Conservation (phyloP, 352 stramenopile species). For the Pythium apleroticum region DNA sequence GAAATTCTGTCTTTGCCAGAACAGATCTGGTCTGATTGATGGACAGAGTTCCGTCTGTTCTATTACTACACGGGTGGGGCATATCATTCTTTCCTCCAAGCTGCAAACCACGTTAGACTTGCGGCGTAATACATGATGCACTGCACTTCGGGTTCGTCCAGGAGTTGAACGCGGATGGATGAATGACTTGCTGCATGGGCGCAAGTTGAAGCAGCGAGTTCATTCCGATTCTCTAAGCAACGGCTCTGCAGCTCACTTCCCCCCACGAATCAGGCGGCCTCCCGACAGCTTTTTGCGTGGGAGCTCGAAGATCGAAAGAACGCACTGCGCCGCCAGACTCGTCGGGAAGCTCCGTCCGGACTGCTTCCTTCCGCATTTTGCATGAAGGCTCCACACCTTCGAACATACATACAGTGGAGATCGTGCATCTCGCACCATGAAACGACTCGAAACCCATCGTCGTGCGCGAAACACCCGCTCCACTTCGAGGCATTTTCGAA, state of each 20-base stretch:
- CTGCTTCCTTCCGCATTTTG: background rate
- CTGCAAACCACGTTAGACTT: too few species aligned
- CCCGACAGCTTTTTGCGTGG: background rate
- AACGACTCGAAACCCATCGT: slow-evolving; percentile 3
- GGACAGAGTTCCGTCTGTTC: background rate
- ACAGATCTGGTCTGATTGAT: slow-evolving; percentile 1
- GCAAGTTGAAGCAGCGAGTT: slow-evolving; percentile 5
- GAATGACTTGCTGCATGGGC: background rate
- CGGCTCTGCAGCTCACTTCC: background rate
- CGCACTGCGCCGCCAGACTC: background rate
- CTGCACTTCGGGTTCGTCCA: background rate
- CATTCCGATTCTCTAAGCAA: background rate
- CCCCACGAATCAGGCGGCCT: background rate
- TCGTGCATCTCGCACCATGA: slow-evolving; percentile 1
- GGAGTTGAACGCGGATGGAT: background rate
- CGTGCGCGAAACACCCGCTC: slow-evolving; percentile 7
- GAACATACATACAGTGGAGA: background rate
- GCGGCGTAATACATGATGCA: too few species aligned
- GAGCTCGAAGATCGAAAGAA: background rate
- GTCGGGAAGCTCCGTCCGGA: background rate
- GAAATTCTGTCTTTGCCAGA: background rate
- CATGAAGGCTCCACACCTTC: background rate
- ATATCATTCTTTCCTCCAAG: too few species aligned
- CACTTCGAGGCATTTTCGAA: slow-evolving; percentile 8
- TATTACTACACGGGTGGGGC: too few species aligned